Evolutionary conservation across 345 rosid species (phyloP), one percentile per base, ranked within the genome.

Genomic region (Lepidium didymum): DNA sequence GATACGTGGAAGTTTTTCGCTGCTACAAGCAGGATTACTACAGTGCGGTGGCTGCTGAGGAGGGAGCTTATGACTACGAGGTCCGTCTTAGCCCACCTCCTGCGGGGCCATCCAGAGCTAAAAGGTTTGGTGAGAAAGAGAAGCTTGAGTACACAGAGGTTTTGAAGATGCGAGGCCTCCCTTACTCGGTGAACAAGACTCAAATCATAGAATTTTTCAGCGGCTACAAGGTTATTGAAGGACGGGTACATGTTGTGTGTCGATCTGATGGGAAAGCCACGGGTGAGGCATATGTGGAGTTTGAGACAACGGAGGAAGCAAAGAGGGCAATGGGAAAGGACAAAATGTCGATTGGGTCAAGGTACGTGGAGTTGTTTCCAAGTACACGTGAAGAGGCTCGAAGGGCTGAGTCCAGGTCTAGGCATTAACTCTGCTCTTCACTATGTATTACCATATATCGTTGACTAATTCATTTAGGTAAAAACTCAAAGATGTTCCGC

Each of bases 251-350:
- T 57, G 84, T 92, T 12, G 96, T 93, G 15, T 92, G 91, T 77
- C 86, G 96, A 45, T 87, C 93, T 3, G 96, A 90, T 76, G 98
- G 98, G 67, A 90, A 86, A 75, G 92, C 98, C 73, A 92, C 96
- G 0, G 96, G 98, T 23, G 96, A 92, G 75, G 96, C 96, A 13
- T 92, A 73, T 60, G 96, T 86, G 58, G 96, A 87, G 82, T 92
- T 92, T 77, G 78, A 69, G 59, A 83, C 98, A 1, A 68, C 67
- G 0, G 96, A 85, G 7, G 98, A 90, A 80, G 96, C 96, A 2
- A 87, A 75, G 79, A 80, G 79, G 70, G 96, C 98, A 3, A 92
- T 92, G 98, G 59, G 68, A 68, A 92, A 84, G 79, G 96, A 92
- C 80, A 92, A 87, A 85, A 87, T 85, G 98, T 82, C 85, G 14